Base-by-base conservation (phyloP, 2,329 filamentous ascomycete genomes). In the Penicillium janthinellum region DNA sequence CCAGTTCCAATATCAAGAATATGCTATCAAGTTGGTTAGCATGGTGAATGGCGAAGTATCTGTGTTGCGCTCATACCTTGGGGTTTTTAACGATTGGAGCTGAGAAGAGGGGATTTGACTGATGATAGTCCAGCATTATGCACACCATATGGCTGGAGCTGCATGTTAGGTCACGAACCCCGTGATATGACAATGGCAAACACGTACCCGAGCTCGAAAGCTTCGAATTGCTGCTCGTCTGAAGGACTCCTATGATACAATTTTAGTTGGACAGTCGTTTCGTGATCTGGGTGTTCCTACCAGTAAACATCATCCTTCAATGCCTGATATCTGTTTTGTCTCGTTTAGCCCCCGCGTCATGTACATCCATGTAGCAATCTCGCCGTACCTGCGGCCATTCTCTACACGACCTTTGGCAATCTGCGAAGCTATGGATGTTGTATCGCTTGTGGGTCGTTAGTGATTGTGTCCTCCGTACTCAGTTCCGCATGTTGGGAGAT, bases 151-250 rank as follows among this genome's bases (percentile, higher is more conserved):
- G 62, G 12, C 62, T 64, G 6, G n/a, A 48, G 1, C 14, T 42
- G 37, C 48, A 28, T 38, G 39, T 53, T 22, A 38, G 22, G 4
- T n/a, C 10, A 22, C 54, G 17, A 5, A 12, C 20, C 3, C 20
- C 8, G n/a, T 28, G n/a, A 15, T 12, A 10, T 5, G 39, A 12
- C 12, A 22, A 31, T 8, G n/a, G 50, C 4, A 1, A 22, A 6
- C n/a, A 25, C 31, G 35, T 59, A 63, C 61, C 58, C 58, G 34
- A 58, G 58, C 39, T 63, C 61, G 41, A 58, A 59, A 15, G 61
- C 56, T 35, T 63, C 61, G 41, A 63, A 63, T 49, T 63, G 61
- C 39, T 63, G 51, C n/a, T 63, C 61, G 55, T 63, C 58, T 17
- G 61, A 58, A n/a, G 61, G 61, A 34, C 58, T 54, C 61, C 61